phyloP scores from a whole-genome alignment of 306 rosid species.

The Vicia villosa region DNA sequence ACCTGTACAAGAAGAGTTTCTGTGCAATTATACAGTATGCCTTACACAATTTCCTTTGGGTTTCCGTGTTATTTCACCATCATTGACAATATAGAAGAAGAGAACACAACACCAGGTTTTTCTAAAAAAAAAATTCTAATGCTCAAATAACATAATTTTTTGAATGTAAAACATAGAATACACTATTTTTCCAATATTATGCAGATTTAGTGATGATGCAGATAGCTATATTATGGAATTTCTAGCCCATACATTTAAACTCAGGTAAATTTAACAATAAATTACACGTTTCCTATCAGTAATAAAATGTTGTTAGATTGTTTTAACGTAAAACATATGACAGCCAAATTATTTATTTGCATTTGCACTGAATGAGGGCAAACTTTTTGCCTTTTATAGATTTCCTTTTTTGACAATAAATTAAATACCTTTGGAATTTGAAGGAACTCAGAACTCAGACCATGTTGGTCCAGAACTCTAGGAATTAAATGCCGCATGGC shows the following conservation, averaged over 20 bases:
- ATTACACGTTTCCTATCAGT: neutral
- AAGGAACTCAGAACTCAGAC: constrained; percentile 81
- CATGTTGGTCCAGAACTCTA: constrained; percentile 94
- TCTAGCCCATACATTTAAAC: constrained; percentile 21
- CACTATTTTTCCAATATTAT: constrained; percentile 12
- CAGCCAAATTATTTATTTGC: constrained; percentile 25
- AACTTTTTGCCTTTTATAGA: neutral
- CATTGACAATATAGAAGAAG: constrained; percentile 19
- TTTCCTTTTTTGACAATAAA: constrained; percentile 19
- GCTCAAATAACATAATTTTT: constrained; percentile 22
- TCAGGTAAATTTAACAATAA: constrained; percentile 21
- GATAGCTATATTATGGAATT: constrained; percentile 21
- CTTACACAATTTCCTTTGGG: neutral
- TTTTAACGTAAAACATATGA: neutral
- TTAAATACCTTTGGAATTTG: constrained; percentile 88
- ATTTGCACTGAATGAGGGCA: constrained; percentile 22
- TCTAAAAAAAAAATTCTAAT: constrained; percentile 25
- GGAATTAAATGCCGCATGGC: constrained; percentile 92
- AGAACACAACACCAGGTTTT: constrained; percentile 11
- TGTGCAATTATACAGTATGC: constrained; percentile 10
- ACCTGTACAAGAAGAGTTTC: constrained; percentile 13
- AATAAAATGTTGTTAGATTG: constrained; percentile 12
- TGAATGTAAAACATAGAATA: constrained; percentile 21
- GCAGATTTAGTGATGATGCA: neutral
- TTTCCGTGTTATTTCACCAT: constrained; percentile 1